Evolutionary conservation across 2,329 filamentous ascomycete genomes (phyloP).

Genomic region (Incumbomyces delicatus): DNA sequence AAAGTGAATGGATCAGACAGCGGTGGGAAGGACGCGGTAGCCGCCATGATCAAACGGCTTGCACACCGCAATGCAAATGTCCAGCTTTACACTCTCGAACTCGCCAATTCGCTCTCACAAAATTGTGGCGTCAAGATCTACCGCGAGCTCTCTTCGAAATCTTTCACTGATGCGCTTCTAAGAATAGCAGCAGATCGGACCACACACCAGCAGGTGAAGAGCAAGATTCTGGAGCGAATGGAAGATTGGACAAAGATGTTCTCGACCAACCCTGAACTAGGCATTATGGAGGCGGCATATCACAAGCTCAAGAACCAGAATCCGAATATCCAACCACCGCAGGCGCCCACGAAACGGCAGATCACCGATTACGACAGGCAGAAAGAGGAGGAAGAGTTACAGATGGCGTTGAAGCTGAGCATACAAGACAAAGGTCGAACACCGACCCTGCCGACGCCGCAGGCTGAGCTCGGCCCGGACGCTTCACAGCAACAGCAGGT

Average conservation of each 20-base stretch:
- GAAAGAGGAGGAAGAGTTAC: slow-evolving; percentile 94
- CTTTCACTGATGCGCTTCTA: slow-evolving; percentile 87
- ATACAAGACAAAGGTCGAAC: slow-evolving; percentile 66
- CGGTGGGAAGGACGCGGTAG: slow-evolving; percentile 63
- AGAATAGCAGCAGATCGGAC: slow-evolving; percentile 88
- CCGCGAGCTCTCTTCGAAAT: slow-evolving; percentile 78
- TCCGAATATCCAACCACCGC: slow-evolving; percentile 81
- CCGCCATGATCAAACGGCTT: slow-evolving; percentile 81
- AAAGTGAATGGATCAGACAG: slow-evolving; percentile 43
- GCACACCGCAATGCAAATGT: slow-evolving; percentile 93
- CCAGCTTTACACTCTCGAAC: slow-evolving; percentile 86
- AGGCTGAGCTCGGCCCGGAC: slow-evolving; percentile 25
- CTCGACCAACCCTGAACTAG: slow-evolving; percentile 73
- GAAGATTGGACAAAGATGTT: slow-evolving; percentile 96
- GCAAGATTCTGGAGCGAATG: slow-evolving; percentile 95
- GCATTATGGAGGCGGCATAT: slow-evolving; percentile 95
- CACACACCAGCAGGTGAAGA: slow-evolving; percentile 91
- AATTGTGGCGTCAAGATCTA: slow-evolving; percentile 84
- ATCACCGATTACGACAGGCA: slow-evolving; percentile 83
- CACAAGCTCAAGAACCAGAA: slow-evolving; percentile 72
- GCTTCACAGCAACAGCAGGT: slow-evolving; percentile 25
- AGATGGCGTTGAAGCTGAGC: slow-evolving; percentile 88
- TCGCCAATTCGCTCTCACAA: slow-evolving; percentile 80
- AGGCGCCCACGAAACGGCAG: slow-evolving; percentile 83
- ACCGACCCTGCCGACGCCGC: slow-evolving; percentile 27